Evolutionary conservation across 2,329 filamentous ascomycete genomes (phyloP).

Genomic region (Colletotrichum costaricense): DNA sequence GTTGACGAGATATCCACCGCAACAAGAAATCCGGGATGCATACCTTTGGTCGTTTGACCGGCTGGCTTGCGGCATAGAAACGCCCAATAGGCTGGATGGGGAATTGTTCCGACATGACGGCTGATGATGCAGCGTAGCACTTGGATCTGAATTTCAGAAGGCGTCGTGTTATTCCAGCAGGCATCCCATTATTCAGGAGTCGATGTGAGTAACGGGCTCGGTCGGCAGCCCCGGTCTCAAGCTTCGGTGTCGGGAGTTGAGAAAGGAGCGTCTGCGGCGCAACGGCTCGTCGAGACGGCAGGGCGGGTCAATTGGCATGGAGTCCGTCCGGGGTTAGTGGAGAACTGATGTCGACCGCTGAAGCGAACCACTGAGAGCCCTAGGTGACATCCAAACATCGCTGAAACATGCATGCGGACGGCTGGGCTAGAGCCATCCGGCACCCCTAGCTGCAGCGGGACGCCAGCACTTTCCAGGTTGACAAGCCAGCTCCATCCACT

Average conservation of each 20-base stretch:
- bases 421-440: conserved; percentile 23
- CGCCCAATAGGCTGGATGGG: conserved; percentile 76
- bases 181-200: neutral
- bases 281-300: conserved; percentile 5
- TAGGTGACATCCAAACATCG: conserved; percentile 26
- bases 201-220: neutral
- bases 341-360: conserved; percentile 5
- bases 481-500: neutral
- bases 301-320: conserved; percentile 6
- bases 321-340: conserved; percentile 24
- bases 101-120: conserved; percentile 54
- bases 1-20: neutral
- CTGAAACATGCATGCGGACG: conserved; percentile 33
- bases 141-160: neutral
- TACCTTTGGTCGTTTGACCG: conserved; percentile 81
- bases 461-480: neutral
- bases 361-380: conserved; percentile 23
- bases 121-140: neutral
- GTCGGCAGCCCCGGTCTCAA: conserved; percentile 24
- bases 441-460: conserved; percentile 23
- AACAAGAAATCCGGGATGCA: neutral
- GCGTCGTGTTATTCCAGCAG: neutral
- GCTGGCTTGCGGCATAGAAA: conserved; percentile 75
- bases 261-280: conserved; percentile 22
- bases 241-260: conserved; percentile 24